Evolutionary conservation across 2,329 filamentous ascomycete genomes (phyloP), one percentile per base, ranked within the genome.

Genomic region (Verticillium nubilum): DNA sequence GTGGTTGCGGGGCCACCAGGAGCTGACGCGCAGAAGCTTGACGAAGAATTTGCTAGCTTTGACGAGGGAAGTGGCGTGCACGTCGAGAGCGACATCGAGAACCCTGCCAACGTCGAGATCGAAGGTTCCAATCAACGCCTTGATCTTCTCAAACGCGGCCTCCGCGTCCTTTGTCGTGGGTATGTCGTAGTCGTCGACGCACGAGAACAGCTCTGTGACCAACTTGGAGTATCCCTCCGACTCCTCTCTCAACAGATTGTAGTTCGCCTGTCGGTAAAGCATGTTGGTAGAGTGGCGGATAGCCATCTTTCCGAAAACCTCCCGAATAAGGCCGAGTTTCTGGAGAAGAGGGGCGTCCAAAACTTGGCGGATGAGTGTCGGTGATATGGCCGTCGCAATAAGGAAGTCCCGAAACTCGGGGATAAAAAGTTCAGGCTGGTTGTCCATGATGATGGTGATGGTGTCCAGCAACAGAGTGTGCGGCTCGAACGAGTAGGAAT

Each of bases 141-240:
- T 97, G 63, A 99, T 89, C 64, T 88, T 87, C 70, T 97, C 91
- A 67, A 97, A 97, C 0, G 92, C 92, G 67, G 92, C 88, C 66
- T 90, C 87, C 2, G 94, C 91, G 35, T 90, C 83, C 62, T 92
- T 89, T 58, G 85, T 85, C 62, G 84, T 86, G 66, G 87, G 88
- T 15, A 27, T 27, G 27, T 50, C 47, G 29, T 47, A 56, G 25
- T 53, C 52, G 12, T 53, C 25, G 67, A 90, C 91, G 0, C 90
- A 96, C 7, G 92, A 94, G 74, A 97, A 99, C 31, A 98, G 87
- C 72, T 99, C 95, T 0, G 94, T 97, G 61, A 97, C 87, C 54
- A 99, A 85, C 73, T 99, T 99, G 0, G 95, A 93, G 71, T 97
- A 99, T 47, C 96, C 95, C 75, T 99, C 95, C 0, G 92, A 92